Conservation (phyloP, 1,284 basidiomycete species). For the Fomitopsis pinicola region DNA sequence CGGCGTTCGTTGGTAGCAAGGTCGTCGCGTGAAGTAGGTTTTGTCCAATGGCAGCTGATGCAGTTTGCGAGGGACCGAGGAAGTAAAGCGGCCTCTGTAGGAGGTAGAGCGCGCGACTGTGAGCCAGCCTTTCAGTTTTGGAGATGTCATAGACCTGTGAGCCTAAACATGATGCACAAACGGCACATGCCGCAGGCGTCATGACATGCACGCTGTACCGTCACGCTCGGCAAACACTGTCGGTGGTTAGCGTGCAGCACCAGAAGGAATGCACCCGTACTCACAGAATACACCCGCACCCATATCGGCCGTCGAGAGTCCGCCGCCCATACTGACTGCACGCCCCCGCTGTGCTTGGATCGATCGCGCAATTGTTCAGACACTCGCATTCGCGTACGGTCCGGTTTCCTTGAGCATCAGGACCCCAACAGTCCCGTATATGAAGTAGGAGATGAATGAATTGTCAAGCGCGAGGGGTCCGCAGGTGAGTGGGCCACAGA, state of each 20-base stretch:
- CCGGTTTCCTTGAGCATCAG: neutral
- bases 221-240: neutral
- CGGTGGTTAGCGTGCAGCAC: neutral
- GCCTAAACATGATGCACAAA: neutral
- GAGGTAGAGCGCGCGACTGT: neutral
- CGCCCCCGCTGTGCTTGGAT: neutral
- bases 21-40: neutral
- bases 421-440: neutral
- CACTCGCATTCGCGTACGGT: neutral
- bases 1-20: neutral
- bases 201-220: neutral
- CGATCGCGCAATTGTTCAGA: neutral
- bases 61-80: neutral
- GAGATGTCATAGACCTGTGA: neutral
- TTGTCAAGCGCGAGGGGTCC: neutral
- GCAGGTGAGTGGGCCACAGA: neutral
- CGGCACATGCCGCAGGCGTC: neutral
- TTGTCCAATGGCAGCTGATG: neutral
- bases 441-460: neutral
- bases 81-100: neutral
- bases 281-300: neutral
- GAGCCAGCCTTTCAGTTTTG: neutral
- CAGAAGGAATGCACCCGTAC: neutral
- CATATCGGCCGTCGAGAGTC: neutral
- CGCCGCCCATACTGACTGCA: neutral